Conservation (phyloP, 176 grass and related monocot genomes). For the Aegilops tauschii region DNA sequence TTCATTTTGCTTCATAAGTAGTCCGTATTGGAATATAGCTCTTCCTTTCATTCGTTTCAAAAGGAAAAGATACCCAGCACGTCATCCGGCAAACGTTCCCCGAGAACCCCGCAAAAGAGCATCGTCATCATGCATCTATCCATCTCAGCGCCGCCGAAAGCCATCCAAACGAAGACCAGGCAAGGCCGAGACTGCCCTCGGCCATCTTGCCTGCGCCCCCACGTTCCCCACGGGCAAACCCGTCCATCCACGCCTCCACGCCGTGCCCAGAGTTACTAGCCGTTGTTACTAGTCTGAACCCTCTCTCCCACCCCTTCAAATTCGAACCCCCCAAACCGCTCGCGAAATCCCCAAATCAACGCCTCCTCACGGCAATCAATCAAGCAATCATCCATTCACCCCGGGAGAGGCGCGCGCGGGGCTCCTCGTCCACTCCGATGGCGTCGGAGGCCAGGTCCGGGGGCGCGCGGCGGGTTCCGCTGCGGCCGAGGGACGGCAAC, state of each 20-base stretch:
- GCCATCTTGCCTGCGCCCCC: accelerated
- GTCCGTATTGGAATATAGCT: too few species aligned
- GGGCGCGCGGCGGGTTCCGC: constrained; percentile 27
- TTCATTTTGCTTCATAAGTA: too few species aligned
- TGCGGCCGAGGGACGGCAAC: constrained; percentile 44
- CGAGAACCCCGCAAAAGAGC: neutral
- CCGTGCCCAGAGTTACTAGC: constrained; percentile 2
- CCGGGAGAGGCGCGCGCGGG: too few species aligned
- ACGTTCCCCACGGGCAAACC: neutral
- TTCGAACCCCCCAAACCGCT: constrained; percentile 18
- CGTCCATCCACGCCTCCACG: neutral
- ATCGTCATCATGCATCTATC: neutral
- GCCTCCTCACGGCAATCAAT: too few species aligned
- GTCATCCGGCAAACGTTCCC: neutral
- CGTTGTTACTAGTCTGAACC: constrained; percentile 4
- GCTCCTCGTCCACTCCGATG: neutral
- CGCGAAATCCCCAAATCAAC: neutral
- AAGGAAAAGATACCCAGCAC: too few species aligned
- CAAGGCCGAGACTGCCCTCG: neutral
- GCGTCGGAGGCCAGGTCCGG: constrained; percentile 20
- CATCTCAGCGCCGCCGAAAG: neutral
- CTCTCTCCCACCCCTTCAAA: constrained; percentile 6
- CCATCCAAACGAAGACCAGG: neutral
- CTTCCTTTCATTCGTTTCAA: too few species aligned
- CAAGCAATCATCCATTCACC: too few species aligned